phyloP scores from a whole-genome alignment of 2,329 filamentous ascomycete genomes.

The Colletotrichum siamense region DNA sequence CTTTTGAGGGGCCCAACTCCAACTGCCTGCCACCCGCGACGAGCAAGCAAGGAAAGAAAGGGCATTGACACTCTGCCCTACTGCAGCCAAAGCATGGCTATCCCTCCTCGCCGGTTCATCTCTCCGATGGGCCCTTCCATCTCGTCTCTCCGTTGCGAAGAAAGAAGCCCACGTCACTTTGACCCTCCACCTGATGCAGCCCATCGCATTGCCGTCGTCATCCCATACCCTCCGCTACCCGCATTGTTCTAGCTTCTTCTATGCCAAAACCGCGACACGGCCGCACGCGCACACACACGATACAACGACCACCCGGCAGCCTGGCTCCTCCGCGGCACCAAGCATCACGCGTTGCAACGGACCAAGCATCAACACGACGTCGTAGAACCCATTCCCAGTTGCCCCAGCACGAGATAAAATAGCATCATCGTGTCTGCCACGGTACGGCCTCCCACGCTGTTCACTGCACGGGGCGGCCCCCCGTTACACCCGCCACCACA shows the following conservation, averaged over 20 bases:
- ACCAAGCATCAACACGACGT: not conserved
- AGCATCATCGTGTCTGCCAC: not conserved
- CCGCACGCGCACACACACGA: not conserved
- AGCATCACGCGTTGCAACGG: not conserved
- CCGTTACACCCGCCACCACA: constrained; percentile 1
- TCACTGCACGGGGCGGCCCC: not conserved
- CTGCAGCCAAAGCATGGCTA: not conserved
- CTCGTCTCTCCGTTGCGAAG: not conserved
- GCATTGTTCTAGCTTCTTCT: not conserved
- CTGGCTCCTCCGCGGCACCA: constrained; percentile 2
- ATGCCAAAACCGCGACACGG: not conserved
- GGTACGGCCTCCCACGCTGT: not conserved
- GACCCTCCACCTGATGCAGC: not conserved
- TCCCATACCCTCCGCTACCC: not conserved
- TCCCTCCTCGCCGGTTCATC: constrained; percentile 2
- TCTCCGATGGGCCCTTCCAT: not conserved
- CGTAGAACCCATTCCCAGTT: not conserved
- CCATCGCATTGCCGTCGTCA: not conserved
- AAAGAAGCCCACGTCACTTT: not conserved
- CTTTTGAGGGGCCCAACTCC: not conserved
- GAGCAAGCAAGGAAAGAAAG: not conserved
- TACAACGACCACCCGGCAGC: not conserved
- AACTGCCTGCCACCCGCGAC: not conserved
- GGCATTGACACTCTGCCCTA: not conserved
- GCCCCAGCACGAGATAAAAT: not conserved